A percentile compares a stretch with the other conserved stretches of the same genome.
Conservation (phyloP, 176 grass and related monocot species). For the Oryza punctata region DNA sequence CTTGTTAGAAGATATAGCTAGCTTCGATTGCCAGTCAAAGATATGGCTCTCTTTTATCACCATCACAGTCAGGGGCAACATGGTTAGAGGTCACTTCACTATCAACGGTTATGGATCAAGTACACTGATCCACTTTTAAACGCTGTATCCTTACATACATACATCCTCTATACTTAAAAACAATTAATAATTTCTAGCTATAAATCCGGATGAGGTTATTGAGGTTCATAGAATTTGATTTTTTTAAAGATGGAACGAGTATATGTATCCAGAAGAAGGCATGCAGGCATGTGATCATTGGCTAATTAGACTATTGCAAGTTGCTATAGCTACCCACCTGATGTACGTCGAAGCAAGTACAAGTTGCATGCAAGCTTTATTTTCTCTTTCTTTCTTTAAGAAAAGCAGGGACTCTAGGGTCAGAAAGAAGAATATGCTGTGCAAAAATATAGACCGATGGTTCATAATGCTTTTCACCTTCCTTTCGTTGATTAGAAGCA, state of each 20-base stretch:
- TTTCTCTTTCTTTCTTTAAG: background rate
- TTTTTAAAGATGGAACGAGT: no score
- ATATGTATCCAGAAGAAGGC: background rate
- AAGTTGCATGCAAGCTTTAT: constrained; percentile 11
- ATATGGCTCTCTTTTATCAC: background rate
- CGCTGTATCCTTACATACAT: no score
- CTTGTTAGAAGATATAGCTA: no score
- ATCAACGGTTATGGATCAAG: background rate
- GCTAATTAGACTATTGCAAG: background rate
- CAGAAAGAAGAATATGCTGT: background rate
- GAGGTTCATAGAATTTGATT: no score
- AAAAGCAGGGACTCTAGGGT: background rate
- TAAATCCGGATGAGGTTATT: no score
- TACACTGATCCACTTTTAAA: background rate
- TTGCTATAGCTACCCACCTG: background rate
- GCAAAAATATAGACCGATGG: background rate
- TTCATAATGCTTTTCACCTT: background rate
- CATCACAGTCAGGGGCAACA: background rate
- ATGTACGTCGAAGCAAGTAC: constrained; percentile 1
- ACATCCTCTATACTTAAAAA: no score
- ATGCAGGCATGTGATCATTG: background rate
- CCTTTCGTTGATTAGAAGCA: constrained; percentile 11
- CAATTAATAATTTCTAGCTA: no score
- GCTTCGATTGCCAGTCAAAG: no score
- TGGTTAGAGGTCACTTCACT: background rate